phyloP scores from a whole-genome alignment of 2,329 filamentous ascomycete species.

The Aspergillus jensenii region DNA sequence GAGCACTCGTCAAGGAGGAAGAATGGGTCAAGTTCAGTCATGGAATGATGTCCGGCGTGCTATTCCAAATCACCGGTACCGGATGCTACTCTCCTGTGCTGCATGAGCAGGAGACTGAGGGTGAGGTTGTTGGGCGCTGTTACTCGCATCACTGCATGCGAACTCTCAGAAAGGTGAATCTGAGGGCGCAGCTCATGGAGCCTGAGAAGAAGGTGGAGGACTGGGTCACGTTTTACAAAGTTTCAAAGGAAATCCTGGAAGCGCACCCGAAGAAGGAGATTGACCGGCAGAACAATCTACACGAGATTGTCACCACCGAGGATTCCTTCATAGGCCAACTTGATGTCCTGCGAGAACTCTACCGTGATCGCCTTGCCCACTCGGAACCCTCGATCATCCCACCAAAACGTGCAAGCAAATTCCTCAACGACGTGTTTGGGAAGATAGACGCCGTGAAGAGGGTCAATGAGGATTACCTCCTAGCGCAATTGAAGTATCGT shows the following conservation, averaged over 20 bases:
- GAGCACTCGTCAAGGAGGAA: conserved; percentile 80
- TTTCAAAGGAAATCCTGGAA: conserved; percentile 75
- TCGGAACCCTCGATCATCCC: conserved; percentile 79
- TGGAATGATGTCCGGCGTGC: conserved; percentile 78
- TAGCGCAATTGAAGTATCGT: conserved; percentile 92
- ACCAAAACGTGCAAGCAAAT: conserved; percentile 73
- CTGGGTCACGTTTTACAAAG: conserved; percentile 85
- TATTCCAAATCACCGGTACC: conserved; percentile 87
- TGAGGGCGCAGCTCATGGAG: conserved; percentile 70
- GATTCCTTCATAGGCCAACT: conserved; percentile 88
- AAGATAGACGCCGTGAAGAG: conserved; percentile 84
- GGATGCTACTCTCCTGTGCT: conserved; percentile 88
- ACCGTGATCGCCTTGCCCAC: conserved; percentile 73
- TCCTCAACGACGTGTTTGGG: conserved; percentile 83
- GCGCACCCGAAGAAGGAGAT: conserved; percentile 79
- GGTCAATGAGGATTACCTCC: conserved; percentile 87
- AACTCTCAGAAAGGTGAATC: conserved; percentile 89
- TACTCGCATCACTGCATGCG: conserved; percentile 93
- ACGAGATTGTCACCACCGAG: conserved; percentile 93
- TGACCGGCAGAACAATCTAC: conserved; percentile 87
- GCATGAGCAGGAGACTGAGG: conserved; percentile 61
- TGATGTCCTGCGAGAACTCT: conserved; percentile 79
- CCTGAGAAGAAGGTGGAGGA: conserved; percentile 71
- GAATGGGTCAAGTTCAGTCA: conserved; percentile 95
- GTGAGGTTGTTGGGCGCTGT: conserved; percentile 68